A percentile compares a stretch with the other conserved stretches of the same genome.
phyloP scores from a whole-genome alignment of 805 yeast species.

The Yarrowia porcina region DNA sequence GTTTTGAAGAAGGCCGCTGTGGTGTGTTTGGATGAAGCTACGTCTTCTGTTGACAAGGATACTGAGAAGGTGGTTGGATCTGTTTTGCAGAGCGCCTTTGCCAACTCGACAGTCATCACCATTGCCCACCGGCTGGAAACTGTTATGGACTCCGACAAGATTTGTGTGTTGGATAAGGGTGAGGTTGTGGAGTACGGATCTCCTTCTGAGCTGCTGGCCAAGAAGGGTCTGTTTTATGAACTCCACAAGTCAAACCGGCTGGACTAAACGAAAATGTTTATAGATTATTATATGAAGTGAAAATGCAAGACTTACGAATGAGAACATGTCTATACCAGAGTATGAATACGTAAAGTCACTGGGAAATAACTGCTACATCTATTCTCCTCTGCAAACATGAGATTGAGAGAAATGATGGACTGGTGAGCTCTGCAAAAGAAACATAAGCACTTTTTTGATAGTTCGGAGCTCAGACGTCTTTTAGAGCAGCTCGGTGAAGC shows the following conservation, averaged over 20 bases:
- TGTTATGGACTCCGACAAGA: constrained; percentile 68
- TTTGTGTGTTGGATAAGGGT: constrained; percentile 80
- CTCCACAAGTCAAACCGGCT: constrained; percentile 36
- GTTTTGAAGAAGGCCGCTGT: constrained; percentile 68
- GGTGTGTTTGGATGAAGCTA: constrained; percentile 80
- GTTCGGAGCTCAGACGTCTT: too few species aligned
- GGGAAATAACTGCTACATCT: too few species aligned
- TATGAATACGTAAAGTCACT: too few species aligned
- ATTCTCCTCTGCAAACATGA: too few species aligned
- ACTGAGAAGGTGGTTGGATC: constrained; percentile 76
- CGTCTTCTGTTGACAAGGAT: constrained; percentile 70
- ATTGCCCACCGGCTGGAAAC: constrained; percentile 85
- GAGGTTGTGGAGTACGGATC: constrained; percentile 68
- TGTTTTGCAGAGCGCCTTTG: constrained; percentile 68
- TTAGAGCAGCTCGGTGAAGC: too few species aligned
- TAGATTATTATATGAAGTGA: too few species aligned
- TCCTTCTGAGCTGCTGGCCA: constrained; percentile 57
- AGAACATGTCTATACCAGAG: too few species aligned
- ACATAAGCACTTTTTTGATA: too few species aligned
- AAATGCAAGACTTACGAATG: too few species aligned
- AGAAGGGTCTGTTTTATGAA: constrained; percentile 53
- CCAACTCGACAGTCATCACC: constrained; percentile 70
- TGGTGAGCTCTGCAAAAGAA: too few species aligned
- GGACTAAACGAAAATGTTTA: constrained; percentile 12
- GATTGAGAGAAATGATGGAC: too few species aligned